A percentile compares a stretch with the other conserved stretches of the same genome.
These are phyloP conservation scores for Ormosia semicastrata DNA, from an alignment of 306 rosid species.

Conservation along the genomic window DNA sequence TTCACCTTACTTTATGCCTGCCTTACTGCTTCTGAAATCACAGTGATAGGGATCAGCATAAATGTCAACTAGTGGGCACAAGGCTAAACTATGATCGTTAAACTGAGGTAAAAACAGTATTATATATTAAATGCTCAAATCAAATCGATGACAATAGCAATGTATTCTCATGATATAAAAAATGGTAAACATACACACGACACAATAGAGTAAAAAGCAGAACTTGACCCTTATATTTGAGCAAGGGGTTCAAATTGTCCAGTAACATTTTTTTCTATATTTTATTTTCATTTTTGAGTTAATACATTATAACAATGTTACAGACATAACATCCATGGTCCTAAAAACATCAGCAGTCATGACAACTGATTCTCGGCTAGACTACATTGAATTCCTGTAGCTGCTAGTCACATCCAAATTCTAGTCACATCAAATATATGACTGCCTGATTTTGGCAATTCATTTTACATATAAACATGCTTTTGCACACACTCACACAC, in stretches of 20 bases:
- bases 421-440: background rate
- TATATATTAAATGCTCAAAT: conserved; percentile 1
- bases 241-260: background rate
- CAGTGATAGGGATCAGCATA: background rate
- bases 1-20: background rate
- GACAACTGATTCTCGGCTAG: background rate
- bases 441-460: background rate
- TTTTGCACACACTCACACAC: background rate
- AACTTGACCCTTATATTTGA: background rate
- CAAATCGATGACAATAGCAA: background rate
- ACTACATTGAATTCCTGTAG: background rate
- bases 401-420: background rate
- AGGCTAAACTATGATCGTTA: background rate
- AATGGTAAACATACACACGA: background rate
- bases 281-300: background rate
- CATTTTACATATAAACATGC: background rate
- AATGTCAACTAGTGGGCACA: background rate
- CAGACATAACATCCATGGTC: background rate
- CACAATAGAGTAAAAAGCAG: background rate
- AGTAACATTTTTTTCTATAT: background rate
- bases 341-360: background rate
- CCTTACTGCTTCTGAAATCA: conserved; percentile 25
- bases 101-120: background rate
- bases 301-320: background rate
- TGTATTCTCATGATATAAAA: background rate